phyloP scores from a whole-genome alignment of 2,329 filamentous ascomycete species.

The Fusarium anguioides region DNA sequence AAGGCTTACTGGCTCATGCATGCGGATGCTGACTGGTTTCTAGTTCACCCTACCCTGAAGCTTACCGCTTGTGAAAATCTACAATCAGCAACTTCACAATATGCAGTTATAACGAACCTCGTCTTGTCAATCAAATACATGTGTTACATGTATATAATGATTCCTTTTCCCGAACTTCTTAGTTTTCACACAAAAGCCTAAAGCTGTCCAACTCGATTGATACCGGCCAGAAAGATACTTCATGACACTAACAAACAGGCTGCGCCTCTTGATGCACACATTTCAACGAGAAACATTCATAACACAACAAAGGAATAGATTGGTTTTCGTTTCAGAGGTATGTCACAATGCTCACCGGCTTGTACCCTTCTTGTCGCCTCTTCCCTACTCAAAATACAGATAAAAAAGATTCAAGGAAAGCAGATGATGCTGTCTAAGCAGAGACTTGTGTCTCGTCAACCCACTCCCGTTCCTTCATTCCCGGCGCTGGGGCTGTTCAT shows the following conservation, averaged over 20 bases:
- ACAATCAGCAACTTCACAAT: neutral
- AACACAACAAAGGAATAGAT: conserved; percentile 24
- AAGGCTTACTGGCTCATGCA: too few species aligned
- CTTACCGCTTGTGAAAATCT: neutral
- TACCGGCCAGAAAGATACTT: neutral
- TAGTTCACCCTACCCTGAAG: conserved; percentile 4
- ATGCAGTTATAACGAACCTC: neutral
- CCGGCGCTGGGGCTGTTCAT: neutral
- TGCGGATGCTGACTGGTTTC: too few species aligned
- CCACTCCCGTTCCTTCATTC: conserved; percentile 4
- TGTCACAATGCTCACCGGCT: conserved; percentile 24
- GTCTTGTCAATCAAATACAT: too few species aligned
- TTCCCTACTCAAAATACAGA: conserved; percentile 32
- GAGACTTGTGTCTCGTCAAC: conserved; percentile 15
- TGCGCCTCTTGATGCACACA: neutral
- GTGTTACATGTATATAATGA: too few species aligned
- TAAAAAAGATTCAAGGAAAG: conserved; percentile 26
- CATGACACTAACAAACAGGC: neutral
- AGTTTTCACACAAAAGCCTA: neutral
- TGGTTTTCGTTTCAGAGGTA: conserved; percentile 25
- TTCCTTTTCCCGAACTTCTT: neutral
- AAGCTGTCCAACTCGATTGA: neutral
- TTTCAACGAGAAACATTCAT: neutral
- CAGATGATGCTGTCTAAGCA: conserved; percentile 25
- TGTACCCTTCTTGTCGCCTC: conserved; percentile 19